These are phyloP conservation scores for Vigna nakashimae DNA, from an alignment of 306 rosid species.

Conservation along the genomic window DNA sequence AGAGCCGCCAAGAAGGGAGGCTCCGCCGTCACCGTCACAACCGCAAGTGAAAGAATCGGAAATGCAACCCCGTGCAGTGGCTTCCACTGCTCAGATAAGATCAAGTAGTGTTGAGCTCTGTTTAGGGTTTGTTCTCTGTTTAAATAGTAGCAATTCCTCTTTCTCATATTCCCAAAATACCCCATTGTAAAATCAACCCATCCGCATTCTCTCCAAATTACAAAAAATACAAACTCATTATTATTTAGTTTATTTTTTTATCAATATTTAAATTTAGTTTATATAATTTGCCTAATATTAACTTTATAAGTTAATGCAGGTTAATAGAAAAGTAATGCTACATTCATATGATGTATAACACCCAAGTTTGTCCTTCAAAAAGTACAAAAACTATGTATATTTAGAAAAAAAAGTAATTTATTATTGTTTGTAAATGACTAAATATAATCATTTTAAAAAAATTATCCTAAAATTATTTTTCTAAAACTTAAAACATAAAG, in stretches of 20 bases:
- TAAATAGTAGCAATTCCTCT: neutral
- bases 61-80: neutral
- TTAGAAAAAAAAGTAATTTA: too few species aligned
- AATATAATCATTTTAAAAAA: too few species aligned
- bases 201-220: neutral
- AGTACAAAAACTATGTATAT: neutral
- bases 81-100: slow-evolving; percentile 56
- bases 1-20: slow-evolving; percentile 30
- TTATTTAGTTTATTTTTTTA: neutral
- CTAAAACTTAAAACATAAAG: too few species aligned
- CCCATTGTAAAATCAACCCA: neutral
- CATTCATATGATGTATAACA: neutral
- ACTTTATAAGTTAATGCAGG: neutral
- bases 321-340: neutral
- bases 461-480: too few species aligned
- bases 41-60: neutral
- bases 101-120: slow-evolving; percentile 45
- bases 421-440: too few species aligned
- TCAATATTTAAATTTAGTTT: neutral
- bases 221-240: neutral
- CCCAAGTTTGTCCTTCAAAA: too few species aligned
- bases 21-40: slow-evolving; percentile 33
- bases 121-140: slow-evolving; percentile 23
- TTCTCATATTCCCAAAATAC: slow-evolving; percentile 33
- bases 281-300: neutral